Evolutionary conservation across 306 rosid genomes (phyloP), one percentile per base, ranked within the genome.

Genomic region (Crotalaria pallida): DNA sequence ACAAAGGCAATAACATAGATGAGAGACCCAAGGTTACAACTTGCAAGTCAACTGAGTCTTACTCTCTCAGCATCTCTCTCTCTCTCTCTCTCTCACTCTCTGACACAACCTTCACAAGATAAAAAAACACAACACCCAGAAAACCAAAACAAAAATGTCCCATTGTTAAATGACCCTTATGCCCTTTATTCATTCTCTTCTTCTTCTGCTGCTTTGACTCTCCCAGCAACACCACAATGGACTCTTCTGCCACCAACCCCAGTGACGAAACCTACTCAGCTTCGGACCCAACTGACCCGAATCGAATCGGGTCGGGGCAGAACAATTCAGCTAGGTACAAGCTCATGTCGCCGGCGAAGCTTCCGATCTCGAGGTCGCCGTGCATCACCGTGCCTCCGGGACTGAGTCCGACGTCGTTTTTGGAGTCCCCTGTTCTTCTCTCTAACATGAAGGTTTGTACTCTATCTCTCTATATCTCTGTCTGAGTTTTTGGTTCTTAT

Each of bases 331-430:
- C 97, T 2, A 88, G 82, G 88, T 94, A 94, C 85, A 94, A 86
- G 85, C 87, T 86, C 11, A 69, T 90, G 86, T 83, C 98, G 17
- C 98, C 98, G 79, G 92, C 97, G 33, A 90, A 90, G 82, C 98
- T 94, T 53, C 98, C 98, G 89, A 94, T 94, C 97, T 88, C 97
- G 45, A 72, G 98, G 86, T 84, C 96, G 31, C 79, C 92, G 55
- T 84, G 89, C 77, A 82, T 87, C 38, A 90, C 95, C 24, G 83
- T 90, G 19, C 97, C 98, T 10, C 92, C 96, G 3, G 97, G 92
- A 9, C 78, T 88, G 44, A 90, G 96, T 47, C 98, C 98, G 43
- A 67, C 97, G 64, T 38, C 44, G 13, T 38, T 38, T 38, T 38
- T 38, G 13, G 44, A 38, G 4, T 38, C 44, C 44, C 44, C 44